Evolutionary conservation across 129 eudicot species (phyloP).

Genomic region (Pseudognaphalium luteoalbum): DNA sequence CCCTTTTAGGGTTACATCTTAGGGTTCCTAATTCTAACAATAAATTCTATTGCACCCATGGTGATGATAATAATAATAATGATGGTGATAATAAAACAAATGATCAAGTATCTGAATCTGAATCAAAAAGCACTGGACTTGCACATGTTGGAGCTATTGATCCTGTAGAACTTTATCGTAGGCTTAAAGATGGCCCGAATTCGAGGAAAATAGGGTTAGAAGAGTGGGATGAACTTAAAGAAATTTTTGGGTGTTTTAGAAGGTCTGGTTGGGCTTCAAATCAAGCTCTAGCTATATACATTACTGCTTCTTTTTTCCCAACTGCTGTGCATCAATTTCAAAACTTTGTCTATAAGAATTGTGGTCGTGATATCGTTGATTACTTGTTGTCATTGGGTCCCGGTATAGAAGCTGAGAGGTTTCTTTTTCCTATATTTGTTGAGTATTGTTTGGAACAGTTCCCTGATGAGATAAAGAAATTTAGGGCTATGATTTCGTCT

Average conservation of each 20-base stretch:
- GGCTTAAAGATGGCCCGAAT: conserved; percentile 40
- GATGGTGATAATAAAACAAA: not conserved
- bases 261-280: conserved; percentile 83
- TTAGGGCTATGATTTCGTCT: conserved; percentile 68
- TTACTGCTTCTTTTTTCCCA: conserved; percentile 73
- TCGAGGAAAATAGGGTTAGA: conserved; percentile 23
- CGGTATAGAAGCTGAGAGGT: conserved; percentile 59
- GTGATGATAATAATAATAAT: not conserved
- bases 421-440: conserved; percentile 84
- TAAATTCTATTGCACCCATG: not conserved
- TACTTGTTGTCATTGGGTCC: conserved; percentile 64
- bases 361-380: conserved; percentile 42
- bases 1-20: too few species aligned
- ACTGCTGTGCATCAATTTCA: conserved; percentile 58
- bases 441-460: conserved; percentile 80
- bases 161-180: conserved; percentile 66
- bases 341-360: conserved; percentile 49
- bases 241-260: conserved; percentile 51
- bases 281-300: conserved; percentile 88
- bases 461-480: conserved; percentile 70
- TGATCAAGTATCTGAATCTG: conserved; percentile 22
- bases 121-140: conserved; percentile 25
- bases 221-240: conserved; percentile 48
- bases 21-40: not conserved
- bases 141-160: conserved; percentile 46